Conservation (phyloP, 306 rosid species). For the Ormosia semicastrata region DNA sequence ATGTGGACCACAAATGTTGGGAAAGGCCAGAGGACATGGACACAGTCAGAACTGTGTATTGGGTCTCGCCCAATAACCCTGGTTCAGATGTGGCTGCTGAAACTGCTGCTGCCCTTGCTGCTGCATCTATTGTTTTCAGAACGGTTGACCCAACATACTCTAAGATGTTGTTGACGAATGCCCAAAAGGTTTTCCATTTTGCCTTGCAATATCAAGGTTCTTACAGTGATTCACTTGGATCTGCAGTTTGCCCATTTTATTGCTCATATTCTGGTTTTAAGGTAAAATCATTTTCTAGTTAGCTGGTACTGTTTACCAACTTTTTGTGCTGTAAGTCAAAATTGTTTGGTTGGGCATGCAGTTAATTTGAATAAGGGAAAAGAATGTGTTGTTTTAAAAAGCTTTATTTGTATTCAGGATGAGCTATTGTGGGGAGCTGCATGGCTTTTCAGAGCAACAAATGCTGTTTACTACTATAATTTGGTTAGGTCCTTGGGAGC, state of each 20-base stretch:
- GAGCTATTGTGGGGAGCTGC: conserved; percentile 94
- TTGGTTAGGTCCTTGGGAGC: conserved; percentile 66
- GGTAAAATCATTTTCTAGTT: conserved; percentile 36
- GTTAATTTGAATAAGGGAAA: not conserved
- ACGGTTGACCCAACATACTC: conserved; percentile 71
- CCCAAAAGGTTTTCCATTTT: conserved; percentile 69
- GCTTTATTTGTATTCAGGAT: conserved; percentile 45
- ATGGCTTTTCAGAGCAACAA: conserved; percentile 89
- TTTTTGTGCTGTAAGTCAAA: not conserved
- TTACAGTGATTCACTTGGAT: conserved; percentile 79
- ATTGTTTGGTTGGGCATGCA: not conserved
- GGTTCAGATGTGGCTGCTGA: conserved; percentile 95
- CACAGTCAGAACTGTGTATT: conserved; percentile 59
- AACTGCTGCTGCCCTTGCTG: conserved; percentile 86
- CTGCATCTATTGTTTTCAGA: conserved; percentile 79
- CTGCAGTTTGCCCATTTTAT: conserved; percentile 89
- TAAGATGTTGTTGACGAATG: conserved; percentile 47
- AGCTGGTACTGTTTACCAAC: not conserved
- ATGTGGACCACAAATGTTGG: conserved; percentile 87
- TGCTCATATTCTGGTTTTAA: conserved; percentile 94
- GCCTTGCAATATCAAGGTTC: conserved; percentile 71
- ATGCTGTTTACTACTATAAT: conserved; percentile 53
- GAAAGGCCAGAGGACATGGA: conserved; percentile 96
- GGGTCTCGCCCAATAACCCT: conserved; percentile 60
- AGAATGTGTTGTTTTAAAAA: not conserved